A percentile compares a stretch with the other conserved stretches of the same genome.
These are phyloP conservation scores for Kwoniella newhampshirensis DNA, from an alignment of 768 basidiomycete species.

Conservation along the genomic window DNA sequence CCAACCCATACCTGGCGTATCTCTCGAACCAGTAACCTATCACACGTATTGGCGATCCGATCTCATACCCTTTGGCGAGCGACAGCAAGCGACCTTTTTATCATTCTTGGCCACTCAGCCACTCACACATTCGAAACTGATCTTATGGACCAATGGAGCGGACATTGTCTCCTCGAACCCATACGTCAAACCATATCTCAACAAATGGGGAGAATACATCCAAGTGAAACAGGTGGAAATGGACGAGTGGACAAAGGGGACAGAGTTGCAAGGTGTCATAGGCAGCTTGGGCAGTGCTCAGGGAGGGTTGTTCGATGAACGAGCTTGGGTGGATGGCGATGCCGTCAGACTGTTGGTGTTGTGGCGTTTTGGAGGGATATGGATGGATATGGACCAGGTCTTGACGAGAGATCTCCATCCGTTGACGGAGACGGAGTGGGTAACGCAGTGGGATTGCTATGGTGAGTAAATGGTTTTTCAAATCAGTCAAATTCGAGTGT, in stretches of 20 bases:
- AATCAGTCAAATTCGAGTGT: conserved; percentile 4
- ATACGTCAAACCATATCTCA: conserved; percentile 64
- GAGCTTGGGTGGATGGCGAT: conserved; percentile 95
- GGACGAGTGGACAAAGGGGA: conserved; percentile 66
- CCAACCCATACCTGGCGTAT: conserved; percentile 50
- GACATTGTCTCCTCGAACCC: conserved; percentile 54
- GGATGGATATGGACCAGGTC: conserved; percentile 97
- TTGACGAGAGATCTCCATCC: conserved; percentile 83
- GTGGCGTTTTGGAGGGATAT: conserved; percentile 88
- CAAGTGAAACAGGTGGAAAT: conserved; percentile 71
- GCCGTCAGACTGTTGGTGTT: conserved; percentile 80
- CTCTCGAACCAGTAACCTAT: conserved; percentile 60
- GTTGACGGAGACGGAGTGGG: conserved; percentile 88
- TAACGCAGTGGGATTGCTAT: conserved; percentile 99
- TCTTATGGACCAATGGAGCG: conserved; percentile 88
- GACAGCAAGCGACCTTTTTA: conserved; percentile 88
- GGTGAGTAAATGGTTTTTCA: conserved; percentile 59
- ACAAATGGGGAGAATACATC: conserved; percentile 69
- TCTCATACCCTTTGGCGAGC: conserved; percentile 71
- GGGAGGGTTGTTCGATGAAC: conserved; percentile 62
- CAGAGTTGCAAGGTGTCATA: conserved; percentile 70
- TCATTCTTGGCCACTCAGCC: conserved; percentile 94
- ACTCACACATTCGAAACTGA: conserved; percentile 62
- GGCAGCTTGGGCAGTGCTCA: conserved; percentile 13
- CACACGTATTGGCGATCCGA: conserved; percentile 96